Percentiles rank a stretch among this genome's conserved stretches.
These are phyloP conservation scores for Alternaria ventricosa DNA, from an alignment of 2,329 filamentous ascomycete genomes.

Conservation along the genomic window DNA sequence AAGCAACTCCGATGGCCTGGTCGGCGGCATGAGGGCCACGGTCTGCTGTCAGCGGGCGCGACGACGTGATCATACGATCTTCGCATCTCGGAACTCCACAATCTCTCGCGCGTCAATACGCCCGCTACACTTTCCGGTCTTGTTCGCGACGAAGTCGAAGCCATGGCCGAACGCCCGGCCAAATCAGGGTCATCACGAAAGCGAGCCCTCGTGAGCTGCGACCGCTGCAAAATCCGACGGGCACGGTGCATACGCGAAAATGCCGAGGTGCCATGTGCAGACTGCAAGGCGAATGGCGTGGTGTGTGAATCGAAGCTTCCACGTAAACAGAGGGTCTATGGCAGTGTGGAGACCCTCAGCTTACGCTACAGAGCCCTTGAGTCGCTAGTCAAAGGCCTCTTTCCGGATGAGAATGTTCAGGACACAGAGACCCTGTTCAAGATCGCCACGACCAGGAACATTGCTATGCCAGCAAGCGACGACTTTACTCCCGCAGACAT, in stretches of 20 bases:
- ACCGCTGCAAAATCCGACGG: slow-evolving; percentile 39
- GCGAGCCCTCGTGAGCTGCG: slow-evolving; percentile 40
- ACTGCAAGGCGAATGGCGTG: slow-evolving; percentile 49
- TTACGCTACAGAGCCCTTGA: slow-evolving; percentile 53
- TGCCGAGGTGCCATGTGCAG: slow-evolving; percentile 46
- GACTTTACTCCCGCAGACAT: slow-evolving; percentile 37
- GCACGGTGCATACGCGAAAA: slow-evolving; percentile 37
- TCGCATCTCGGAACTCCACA: slow-evolving; percentile 10
- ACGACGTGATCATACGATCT: neutral
- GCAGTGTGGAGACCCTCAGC: slow-evolving; percentile 55
- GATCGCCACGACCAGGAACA: slow-evolving; percentile 49
- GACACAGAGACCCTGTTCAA: slow-evolving; percentile 50
- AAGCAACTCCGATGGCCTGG: slow-evolving; percentile 9
- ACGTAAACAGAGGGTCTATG: slow-evolving; percentile 55
- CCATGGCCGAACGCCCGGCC: slow-evolving; percentile 19
- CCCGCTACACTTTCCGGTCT: neutral
- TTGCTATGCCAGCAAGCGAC: slow-evolving; percentile 46
- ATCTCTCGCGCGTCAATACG: neutral
- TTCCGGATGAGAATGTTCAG: slow-evolving; percentile 49
- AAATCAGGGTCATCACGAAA: slow-evolving; percentile 32
- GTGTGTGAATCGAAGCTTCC: slow-evolving; percentile 54
- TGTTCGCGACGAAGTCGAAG: neutral
- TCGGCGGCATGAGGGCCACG: slow-evolving; percentile 1
- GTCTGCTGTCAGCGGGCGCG: neutral
- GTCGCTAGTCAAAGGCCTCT: slow-evolving; percentile 51